Evolutionary conservation across 1,284 basidiomycete genomes (phyloP).

Genomic region (Pascua sp.): DNA sequence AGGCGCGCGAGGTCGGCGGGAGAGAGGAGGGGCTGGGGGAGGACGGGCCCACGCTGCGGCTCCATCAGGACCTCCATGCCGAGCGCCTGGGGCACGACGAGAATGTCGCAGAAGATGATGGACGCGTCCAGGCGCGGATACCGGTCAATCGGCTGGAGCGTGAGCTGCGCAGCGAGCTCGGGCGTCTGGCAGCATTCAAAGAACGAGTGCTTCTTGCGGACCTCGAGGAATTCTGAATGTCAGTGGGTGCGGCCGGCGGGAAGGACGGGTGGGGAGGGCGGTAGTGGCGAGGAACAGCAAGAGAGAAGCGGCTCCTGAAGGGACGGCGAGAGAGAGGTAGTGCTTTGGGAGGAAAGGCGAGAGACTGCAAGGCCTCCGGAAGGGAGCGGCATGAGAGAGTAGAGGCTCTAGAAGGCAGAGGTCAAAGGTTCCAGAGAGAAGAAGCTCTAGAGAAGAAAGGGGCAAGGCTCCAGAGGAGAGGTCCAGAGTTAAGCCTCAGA

Average conservation of each 20-base stretch:
- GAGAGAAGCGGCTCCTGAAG: not conserved
- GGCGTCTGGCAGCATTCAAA: slow-evolving; percentile 91
- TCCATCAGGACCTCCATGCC: slow-evolving; percentile 93
- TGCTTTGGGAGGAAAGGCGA: not conserved
- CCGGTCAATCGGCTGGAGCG: slow-evolving; percentile 83
- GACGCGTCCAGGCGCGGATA: slow-evolving; percentile 82
- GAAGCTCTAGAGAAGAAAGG: too few relatives aligned
- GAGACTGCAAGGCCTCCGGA: not conserved
- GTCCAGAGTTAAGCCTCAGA: too few relatives aligned
- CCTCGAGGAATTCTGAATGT: slow-evolving; percentile 71
- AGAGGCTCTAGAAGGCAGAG: too few relatives aligned
- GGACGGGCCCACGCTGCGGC: slow-evolving; percentile 68
- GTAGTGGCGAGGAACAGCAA: too few relatives aligned
- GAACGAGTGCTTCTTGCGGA: slow-evolving; percentile 80
- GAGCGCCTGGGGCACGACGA: slow-evolving; percentile 92
- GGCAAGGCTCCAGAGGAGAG: too few relatives aligned
- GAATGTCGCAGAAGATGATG: slow-evolving; percentile 95
- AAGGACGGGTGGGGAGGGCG: not conserved
- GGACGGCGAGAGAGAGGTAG: not conserved
- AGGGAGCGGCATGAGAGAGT: too few relatives aligned
- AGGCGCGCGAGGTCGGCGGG: slow-evolving; percentile 70
- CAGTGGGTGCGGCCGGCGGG: not conserved
- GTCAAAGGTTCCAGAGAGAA: too few relatives aligned
- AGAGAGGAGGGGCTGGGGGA: slow-evolving; percentile 74
- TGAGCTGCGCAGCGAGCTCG: slow-evolving; percentile 75